Percentiles rank a stretch among this genome's conserved stretches.
These are phyloP conservation scores for Linum trigynum DNA, from an alignment of 345 rosid genomes.

Conservation along the genomic window DNA sequence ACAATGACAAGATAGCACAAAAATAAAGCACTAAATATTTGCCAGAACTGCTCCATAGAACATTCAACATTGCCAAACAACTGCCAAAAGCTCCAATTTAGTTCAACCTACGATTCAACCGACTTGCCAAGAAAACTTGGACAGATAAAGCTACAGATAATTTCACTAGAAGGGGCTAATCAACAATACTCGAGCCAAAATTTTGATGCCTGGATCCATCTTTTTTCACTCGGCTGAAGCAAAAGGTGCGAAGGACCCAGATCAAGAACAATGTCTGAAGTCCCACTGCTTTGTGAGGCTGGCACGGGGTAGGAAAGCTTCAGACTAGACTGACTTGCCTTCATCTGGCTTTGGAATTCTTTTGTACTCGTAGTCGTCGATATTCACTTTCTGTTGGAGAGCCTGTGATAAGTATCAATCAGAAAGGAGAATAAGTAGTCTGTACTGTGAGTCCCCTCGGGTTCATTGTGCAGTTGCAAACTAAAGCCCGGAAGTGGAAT, in stretches of 20 bases:
- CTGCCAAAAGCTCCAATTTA: background rate
- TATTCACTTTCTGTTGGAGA: constrained; percentile 69
- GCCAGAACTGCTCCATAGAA: no score
- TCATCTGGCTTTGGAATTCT: constrained; percentile 73
- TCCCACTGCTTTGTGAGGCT: background rate
- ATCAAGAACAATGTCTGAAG: background rate
- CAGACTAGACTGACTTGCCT: constrained; percentile 29
- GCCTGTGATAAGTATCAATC: constrained; percentile 31
- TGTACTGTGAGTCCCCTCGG: background rate
- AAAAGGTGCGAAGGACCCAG: background rate
- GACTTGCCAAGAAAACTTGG: no score
- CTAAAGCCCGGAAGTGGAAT: background rate
- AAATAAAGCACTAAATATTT: no score
- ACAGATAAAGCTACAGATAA: no score
- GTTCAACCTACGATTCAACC: background rate
- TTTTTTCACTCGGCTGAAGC: background rate
- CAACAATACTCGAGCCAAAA: background rate
- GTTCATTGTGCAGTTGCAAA: background rate
- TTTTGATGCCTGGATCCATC: background rate
- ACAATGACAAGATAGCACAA: no score
- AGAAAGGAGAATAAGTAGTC: constrained; percentile 1
- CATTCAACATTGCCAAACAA: background rate
- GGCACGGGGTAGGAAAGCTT: background rate
- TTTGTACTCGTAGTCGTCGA: constrained; percentile 68
- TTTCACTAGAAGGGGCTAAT: background rate